A percentile compares a stretch with the other conserved stretches of the same genome.
These are phyloP conservation scores for Mycena amicta DNA, from an alignment of 768 basidiomycete species.

Conservation along the genomic window DNA sequence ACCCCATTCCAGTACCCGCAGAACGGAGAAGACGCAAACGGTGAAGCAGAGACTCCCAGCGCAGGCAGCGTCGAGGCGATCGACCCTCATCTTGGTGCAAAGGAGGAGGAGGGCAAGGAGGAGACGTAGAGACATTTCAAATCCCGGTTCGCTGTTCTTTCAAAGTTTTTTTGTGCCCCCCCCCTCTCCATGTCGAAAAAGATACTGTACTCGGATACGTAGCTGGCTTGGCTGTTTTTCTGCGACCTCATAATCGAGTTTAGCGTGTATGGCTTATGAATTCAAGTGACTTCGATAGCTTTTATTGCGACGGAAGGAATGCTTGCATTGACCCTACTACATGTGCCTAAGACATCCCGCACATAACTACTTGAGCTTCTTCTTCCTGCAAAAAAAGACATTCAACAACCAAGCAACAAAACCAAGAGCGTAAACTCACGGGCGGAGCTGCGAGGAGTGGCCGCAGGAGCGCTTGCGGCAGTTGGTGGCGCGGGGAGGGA, in stretches of 20 bases:
- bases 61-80: slow-evolving; percentile 7
- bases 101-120: not conserved
- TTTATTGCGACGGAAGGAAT: no score
- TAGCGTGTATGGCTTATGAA: not conserved
- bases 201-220: no score
- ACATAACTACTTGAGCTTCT: slow-evolving; percentile 86
- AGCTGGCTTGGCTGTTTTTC: no score
- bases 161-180: not conserved
- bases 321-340: not conserved
- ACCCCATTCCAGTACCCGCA: slow-evolving; percentile 13
- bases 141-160: not conserved
- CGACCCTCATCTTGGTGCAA: slow-evolving; percentile 18
- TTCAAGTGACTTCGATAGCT: no score
- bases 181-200: not conserved
- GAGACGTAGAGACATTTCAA: not conserved
- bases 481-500: slow-evolving; percentile 99
- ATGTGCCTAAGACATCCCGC: not conserved
- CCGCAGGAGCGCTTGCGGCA: slow-evolving; percentile 96
- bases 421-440: slow-evolving; percentile 52
- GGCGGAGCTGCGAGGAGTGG: slow-evolving; percentile 88
- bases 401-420: slow-evolving; percentile 3
- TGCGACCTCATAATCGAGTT: not conserved
- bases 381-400: slow-evolving; percentile 61
- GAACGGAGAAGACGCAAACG: not conserved
- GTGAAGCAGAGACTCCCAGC: not conserved